Percentiles rank a stretch among this genome's conserved stretches.
Evolutionary conservation across 1,284 basidiomycete species (phyloP).

Genomic region (Pyrrhoderma lamaoense): DNA sequence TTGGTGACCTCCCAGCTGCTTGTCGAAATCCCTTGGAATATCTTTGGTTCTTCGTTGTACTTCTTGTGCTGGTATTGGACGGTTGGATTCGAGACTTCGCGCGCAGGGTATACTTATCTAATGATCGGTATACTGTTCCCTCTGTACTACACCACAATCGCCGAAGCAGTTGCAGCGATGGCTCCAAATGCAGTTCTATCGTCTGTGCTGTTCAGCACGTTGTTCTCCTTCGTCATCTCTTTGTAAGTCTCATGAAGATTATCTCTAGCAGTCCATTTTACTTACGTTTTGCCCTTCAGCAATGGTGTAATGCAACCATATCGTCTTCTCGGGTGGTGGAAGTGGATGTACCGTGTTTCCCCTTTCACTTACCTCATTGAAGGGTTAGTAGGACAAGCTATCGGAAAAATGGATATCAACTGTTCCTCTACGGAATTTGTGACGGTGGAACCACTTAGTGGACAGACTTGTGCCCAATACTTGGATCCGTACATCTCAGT

Average conservation of each 20-base stretch:
- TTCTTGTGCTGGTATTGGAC: slow-evolving; percentile 23
- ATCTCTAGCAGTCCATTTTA: no score
- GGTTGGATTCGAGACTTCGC: slow-evolving; percentile 12
- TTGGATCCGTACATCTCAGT: slow-evolving; percentile 43
- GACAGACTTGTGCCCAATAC: slow-evolving; percentile 53
- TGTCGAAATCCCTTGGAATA: slow-evolving; percentile 17
- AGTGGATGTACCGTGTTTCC: slow-evolving; percentile 19
- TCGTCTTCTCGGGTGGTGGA: slow-evolving; percentile 14
- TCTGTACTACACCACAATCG: slow-evolving; percentile 18
- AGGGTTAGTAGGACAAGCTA: slow-evolving; percentile 24
- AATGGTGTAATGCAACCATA: slow-evolving; percentile 14
- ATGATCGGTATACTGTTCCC: slow-evolving; percentile 10
- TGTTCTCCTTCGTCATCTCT: slow-evolving; percentile 19
- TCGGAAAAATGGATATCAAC: slow-evolving; percentile 43
- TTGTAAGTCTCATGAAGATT: neutral
- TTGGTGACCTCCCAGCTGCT: slow-evolving; percentile 14
- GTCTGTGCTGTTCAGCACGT: slow-evolving; percentile 12
- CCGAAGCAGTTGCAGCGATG: slow-evolving; percentile 20
- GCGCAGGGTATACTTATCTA: slow-evolving; percentile 17
- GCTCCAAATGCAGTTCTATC: slow-evolving; percentile 14
- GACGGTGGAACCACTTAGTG: slow-evolving; percentile 47
- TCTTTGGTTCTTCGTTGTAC: slow-evolving; percentile 16
- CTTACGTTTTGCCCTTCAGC: neutral
- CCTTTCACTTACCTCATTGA: slow-evolving; percentile 37
- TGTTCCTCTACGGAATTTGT: slow-evolving; percentile 51